Evolutionary conservation across 139 green algal species (phyloP), one percentile per base, ranked within the genome.

Genomic region (Haematococcus lacustris): DNA sequence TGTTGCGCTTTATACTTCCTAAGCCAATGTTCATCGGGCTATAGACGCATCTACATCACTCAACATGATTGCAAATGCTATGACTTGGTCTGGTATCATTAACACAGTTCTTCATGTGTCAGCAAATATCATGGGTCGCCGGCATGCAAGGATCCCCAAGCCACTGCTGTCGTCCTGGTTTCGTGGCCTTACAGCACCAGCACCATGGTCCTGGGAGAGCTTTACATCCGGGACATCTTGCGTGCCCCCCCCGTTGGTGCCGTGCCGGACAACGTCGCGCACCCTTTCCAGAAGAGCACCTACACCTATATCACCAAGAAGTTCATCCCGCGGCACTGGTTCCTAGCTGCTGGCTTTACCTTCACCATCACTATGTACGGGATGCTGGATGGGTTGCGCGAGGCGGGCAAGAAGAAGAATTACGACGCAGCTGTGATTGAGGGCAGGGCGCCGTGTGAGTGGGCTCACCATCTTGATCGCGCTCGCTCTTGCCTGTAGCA

Each of bases 281-380:
- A 88, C 63, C 75, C 79, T 25, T 85, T 80, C 65, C 83, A 88
- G 75, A 83, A 71, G 43, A 78, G 65, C 70, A 84, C 84, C 47
- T 79, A 73, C 73, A 84, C 78, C 39, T 88, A 88, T 66, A 40
- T 84, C 0, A 81, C 77, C 33, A 83, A 88, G 70, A 80, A 79
- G 33, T 77, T 81, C 39, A 57, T 86, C 33, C 82, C 82, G 25
- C 63, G 73, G 61, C 83, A 88, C 68, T 82, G 68, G 66, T 80
- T 79, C 37, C 66, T 88, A 26, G 72, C 80, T 21, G 71, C 79
- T 51, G 83, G 79, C 28, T 83, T 80, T 47, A 76, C 65, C 23
- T 81, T 85, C 40, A 74, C 79, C 23, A 38, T 88, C 33, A 83
- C 66, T 0, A 37, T 84, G 57, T 88, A 84, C 39, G 77, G 72